These are phyloP conservation scores for Brasilioporus rufonigricans DNA, from an alignment of 768 basidiomycete species.

Conservation along the genomic window DNA sequence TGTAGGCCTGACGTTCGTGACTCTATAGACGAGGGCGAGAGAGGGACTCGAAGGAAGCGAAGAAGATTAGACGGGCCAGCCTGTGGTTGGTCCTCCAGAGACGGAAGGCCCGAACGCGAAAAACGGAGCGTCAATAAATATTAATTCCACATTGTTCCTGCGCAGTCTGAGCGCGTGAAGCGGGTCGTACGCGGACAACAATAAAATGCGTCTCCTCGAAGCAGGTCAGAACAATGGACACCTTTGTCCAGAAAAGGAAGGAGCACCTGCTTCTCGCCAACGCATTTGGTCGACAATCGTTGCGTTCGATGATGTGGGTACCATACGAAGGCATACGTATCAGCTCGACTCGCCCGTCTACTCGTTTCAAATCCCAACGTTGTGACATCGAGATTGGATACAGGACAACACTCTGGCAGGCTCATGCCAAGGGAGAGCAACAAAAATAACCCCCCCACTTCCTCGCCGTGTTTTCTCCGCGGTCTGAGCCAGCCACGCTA, in stretches of 20 bases:
- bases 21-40: neutral
- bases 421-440: no score
- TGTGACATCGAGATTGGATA: no score
- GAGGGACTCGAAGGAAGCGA: neutral
- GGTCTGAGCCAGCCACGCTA: slow-evolving; percentile 1
- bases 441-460: neutral
- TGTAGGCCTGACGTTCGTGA: slow-evolving; percentile 13
- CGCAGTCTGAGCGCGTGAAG: neutral
- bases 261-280: neutral
- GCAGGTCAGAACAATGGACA: neutral
- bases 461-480: neutral
- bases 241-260: slow-evolving; percentile 30
- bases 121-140: slow-evolving; percentile 10
- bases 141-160: slow-evolving; percentile 4
- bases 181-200: neutral
- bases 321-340: neutral
- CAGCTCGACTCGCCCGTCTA: neutral
- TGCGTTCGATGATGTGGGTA: no score
- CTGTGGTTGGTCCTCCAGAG: slow-evolving; percentile 21
- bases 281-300: no score
- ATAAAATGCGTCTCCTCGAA: slow-evolving; percentile 13
- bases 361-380: neutral
- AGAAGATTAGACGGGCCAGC: slow-evolving; percentile 10
- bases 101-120: slow-evolving; percentile 8
- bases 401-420: no score